Conservation (phyloP, 768 basidiomycete species). For the Mycena leptocephala region DNA sequence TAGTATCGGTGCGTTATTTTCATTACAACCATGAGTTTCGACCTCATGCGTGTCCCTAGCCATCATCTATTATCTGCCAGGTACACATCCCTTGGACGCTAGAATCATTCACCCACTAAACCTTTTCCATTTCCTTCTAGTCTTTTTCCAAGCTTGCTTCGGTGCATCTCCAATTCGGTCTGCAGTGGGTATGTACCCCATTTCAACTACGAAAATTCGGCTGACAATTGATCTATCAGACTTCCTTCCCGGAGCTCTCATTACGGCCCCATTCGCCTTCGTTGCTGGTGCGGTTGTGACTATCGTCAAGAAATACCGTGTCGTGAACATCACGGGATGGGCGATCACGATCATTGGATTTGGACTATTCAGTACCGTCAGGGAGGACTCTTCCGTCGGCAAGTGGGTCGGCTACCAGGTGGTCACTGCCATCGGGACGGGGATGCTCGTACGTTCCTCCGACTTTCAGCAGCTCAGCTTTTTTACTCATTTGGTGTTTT, state of each 20-base stretch:
- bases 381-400: constrained; percentile 35
- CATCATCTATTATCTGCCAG: constrained; percentile 53
- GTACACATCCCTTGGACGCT: neutral
- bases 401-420: constrained; percentile 49
- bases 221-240: constrained; percentile 29
- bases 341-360: constrained; percentile 52
- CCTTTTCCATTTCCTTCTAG: constrained; percentile 16
- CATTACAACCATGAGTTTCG: too few relatives aligned
- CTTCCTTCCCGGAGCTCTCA: constrained; percentile 50
- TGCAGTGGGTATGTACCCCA: constrained; percentile 42
- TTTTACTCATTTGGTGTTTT: neutral
- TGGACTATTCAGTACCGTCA: constrained; percentile 49
- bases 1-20: constrained; percentile 37
- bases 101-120: neutral
- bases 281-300: constrained; percentile 51
- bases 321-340: constrained; percentile 55
- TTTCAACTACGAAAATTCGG: neutral
- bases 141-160: constrained; percentile 64
- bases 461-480: neutral
- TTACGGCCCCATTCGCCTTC: constrained; percentile 58
- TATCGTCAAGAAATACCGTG: constrained; percentile 50
- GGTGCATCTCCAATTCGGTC: constrained; percentile 53
- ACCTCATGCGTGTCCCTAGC: constrained; percentile 27
- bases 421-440: constrained; percentile 24
- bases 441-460: constrained; percentile 16